Percentiles rank a stretch among this genome's conserved stretches.
Evolutionary conservation across 2,329 filamentous ascomycete genomes (phyloP).

Genomic region (Basipetospora chlamydospora): DNA sequence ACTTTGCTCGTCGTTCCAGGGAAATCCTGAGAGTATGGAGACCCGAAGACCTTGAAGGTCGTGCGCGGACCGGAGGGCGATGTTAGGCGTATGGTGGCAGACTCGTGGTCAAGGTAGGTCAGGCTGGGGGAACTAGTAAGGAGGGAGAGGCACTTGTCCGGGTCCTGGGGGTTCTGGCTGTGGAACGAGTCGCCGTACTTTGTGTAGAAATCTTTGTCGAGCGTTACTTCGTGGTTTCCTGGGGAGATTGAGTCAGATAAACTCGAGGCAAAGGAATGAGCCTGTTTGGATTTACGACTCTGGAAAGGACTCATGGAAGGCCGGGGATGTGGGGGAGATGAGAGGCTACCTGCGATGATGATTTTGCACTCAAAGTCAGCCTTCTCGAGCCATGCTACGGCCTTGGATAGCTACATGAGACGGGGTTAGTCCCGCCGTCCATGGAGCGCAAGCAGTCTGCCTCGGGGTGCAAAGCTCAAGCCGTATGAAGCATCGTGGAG

Average conservation of each 20-base stretch:
- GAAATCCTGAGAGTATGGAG: conserved; percentile 43
- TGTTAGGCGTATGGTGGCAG: conserved; percentile 37
- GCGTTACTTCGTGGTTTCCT: conserved; percentile 65
- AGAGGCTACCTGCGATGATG: conserved; percentile 51
- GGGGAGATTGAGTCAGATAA: conserved; percentile 1
- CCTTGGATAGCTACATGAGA: conserved; percentile 33
- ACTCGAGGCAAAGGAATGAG: too few relatives aligned
- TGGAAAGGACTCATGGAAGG: too few relatives aligned
- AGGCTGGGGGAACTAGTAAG: conserved; percentile 39
- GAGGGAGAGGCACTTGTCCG: conserved; percentile 37
- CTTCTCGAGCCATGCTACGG: conserved; percentile 51
- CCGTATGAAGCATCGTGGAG: too few relatives aligned
- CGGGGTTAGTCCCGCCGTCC: too few relatives aligned
- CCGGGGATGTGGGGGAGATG: too few relatives aligned
- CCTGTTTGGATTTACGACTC: too few relatives aligned
- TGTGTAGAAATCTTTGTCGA: conserved; percentile 48
- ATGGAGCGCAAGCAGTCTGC: too few relatives aligned
- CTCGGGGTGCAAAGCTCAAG: too few relatives aligned
- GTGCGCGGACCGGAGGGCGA: conserved; percentile 38
- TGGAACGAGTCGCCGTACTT: conserved; percentile 39
- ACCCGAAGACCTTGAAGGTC: conserved; percentile 54
- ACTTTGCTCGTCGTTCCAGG: conserved; percentile 17
- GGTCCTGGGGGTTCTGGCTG: conserved; percentile 36
- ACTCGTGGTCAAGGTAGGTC: conserved; percentile 49
- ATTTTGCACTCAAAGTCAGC: conserved; percentile 57